Base-by-base conservation (phyloP, 2,329 filamentous ascomycete species). In the Exophiala xenobiotica region DNA sequence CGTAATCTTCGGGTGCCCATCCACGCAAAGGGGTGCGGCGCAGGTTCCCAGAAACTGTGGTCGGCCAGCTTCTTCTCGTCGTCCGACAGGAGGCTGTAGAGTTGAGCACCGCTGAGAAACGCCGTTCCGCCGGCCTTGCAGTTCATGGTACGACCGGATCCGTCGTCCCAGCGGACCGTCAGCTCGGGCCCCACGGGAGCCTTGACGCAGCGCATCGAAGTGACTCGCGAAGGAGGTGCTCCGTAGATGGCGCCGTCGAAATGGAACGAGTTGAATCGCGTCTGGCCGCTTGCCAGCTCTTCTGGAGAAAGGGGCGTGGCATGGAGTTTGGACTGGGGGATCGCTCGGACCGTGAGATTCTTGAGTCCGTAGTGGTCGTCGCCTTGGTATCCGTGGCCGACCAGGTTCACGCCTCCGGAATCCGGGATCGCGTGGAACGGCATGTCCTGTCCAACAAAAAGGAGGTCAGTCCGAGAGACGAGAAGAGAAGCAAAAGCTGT, bases 351-450 rank as follows among this genome's bases (percentile, higher is more conserved):
- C 19, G 19, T 41, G 4, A 41, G n/a, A 18, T 41, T 19, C 3
- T 41, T 41, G 38, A 41, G 38, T 5, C 38, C 38, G 19, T 11
- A 41, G 23, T 41, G 38, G n/a, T 41, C 38, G 6, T n/a, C n/a
- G 19, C 38, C 38, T 24, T 41, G 38, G 12, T 41, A 41, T 4
- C 38, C 38, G 38, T 41, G 19, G 38, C 38, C 38, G 8, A 41
- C 38, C n/a, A 41, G 38, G 8, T 22, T 41, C 3, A 41, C 38
- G 38, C 38, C 38, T n/a, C 38, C 38, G 4, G 38, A 41, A 18
- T 24, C 19, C 4, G 38, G 38, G 38, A 41, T 41, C 7, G n/a
- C 23, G 12, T 41, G 20, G 23, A 22, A 41, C 11, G 38, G 38
- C 12, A 22, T 41, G 19, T 41, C 23, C 38, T 41, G 19, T 12